Base-by-base conservation (phyloP, 2,329 filamentous ascomycete species). In the Paraphaeosphaeria sporulosa region DNA sequence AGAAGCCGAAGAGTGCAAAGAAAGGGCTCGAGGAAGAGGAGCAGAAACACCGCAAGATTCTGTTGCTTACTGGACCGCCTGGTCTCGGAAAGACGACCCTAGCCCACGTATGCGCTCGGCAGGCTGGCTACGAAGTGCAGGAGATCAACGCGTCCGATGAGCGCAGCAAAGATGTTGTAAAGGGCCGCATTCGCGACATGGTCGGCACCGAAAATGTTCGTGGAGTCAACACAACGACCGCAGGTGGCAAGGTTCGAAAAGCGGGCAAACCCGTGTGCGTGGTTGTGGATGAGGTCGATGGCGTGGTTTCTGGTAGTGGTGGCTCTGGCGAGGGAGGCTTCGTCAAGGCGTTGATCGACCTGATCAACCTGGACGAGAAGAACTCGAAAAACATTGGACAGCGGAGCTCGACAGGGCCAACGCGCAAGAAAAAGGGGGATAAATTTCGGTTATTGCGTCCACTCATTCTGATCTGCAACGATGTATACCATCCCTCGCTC, bases 141-240 rank as follows among this genome's bases (percentile, higher is more conserved):
- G 95, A 99, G 76, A 96, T 99, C 79, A 99, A 99, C 71, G 95
- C 96, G 9, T 98, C 94, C 70, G 95, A 99, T 73, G 96, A 99
- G 74, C 86, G 95, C 70, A 97, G 93, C 72, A 86, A 87, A 32
- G 89, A 94, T 71, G 93, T 99, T 1, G 95, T 99, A 38, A 95
- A 92, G 74, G 93, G 92, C 7, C 87, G 93, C 17, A 97, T 99
- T 66, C 87, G 92, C 68, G 96, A 97, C 58, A 94, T 92, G 76
- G 85, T 99, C 36, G 94, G 92, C 0, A 99, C 95, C 0, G 94
- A 99, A 76, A 97, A 92, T 61, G 94, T 99, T 62, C 95, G 86
- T 30, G 89, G 92, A 9, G 84, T 87, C 58, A 87, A 90, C 57
- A 80, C 78, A 2, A 87, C 83, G 62, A 81, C 75, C 4, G 73